A percentile compares a stretch with the other conserved stretches of the same genome.
These are phyloP conservation scores for Proliferodiscus dingleyae DNA, from an alignment of 2,329 filamentous ascomycete species.

Conservation along the genomic window DNA sequence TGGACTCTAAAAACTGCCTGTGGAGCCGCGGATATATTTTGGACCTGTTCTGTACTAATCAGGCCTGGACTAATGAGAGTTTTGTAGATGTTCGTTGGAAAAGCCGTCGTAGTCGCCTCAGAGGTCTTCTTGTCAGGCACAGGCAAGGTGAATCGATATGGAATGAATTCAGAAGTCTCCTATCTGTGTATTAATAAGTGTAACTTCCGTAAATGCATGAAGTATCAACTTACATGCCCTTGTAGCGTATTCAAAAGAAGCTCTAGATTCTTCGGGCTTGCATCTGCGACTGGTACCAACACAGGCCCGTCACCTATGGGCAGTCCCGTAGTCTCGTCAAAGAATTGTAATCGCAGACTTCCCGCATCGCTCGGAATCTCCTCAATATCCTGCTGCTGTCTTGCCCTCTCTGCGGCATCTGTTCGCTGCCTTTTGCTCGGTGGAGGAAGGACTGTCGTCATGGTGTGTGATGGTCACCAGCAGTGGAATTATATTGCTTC, in stretches of 20 bases:
- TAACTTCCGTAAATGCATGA: background rate
- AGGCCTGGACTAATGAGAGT: slow-evolving; percentile 38
- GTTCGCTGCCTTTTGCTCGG: slow-evolving; percentile 83
- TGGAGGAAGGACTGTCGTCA: slow-evolving; percentile 80
- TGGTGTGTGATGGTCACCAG: slow-evolving; percentile 33
- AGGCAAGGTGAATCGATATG: slow-evolving; percentile 60
- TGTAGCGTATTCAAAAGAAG: slow-evolving; percentile 80
- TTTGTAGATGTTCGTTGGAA: slow-evolving; percentile 38
- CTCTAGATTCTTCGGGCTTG: slow-evolving; percentile 84
- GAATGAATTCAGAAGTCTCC: slow-evolving; percentile 57
- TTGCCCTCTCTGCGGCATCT: slow-evolving; percentile 65
- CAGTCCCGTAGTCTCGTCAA: slow-evolving; percentile 74
- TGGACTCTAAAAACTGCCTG: slow-evolving; percentile 94
- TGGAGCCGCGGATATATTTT: slow-evolving; percentile 58
- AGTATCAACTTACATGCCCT: slow-evolving; percentile 51
- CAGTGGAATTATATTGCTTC: no score
- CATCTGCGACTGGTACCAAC: slow-evolving; percentile 75
- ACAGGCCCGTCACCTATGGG: slow-evolving; percentile 57
- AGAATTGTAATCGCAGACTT: slow-evolving; percentile 80
- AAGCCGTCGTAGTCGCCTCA: slow-evolving; percentile 37
- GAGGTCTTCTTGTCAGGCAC: slow-evolving; percentile 35
- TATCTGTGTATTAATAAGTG: slow-evolving; percentile 30
- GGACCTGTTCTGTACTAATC: slow-evolving; percentile 33
- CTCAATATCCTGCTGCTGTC: slow-evolving; percentile 70
- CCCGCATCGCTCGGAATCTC: slow-evolving; percentile 64